These are phyloP conservation scores for Fusarium continuum DNA, from an alignment of 2,329 filamentous ascomycete species.

Conservation along the genomic window DNA sequence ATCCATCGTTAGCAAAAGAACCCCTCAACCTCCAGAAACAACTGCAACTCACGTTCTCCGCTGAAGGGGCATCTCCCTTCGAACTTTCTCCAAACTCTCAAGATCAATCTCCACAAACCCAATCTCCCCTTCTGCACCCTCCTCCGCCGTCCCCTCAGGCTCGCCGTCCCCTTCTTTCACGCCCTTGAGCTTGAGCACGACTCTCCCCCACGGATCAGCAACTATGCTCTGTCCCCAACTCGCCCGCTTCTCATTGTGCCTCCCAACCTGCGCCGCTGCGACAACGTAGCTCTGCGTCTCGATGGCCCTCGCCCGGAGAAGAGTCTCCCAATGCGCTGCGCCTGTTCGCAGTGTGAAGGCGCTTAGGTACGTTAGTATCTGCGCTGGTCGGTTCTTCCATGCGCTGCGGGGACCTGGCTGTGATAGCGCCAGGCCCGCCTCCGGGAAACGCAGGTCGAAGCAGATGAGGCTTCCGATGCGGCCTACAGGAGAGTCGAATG, in stretches of 20 bases:
- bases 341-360: conserved; percentile 92
- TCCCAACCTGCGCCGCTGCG: conserved; percentile 81
- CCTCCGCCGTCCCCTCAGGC: conserved; percentile 40
- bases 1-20: conserved; percentile 1
- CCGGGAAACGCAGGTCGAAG: conserved; percentile 89
- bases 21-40: not conserved
- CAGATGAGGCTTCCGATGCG: conserved; percentile 84
- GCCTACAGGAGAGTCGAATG: conserved; percentile 78
- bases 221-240: conserved; percentile 91
- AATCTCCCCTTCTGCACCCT: conserved; percentile 56
- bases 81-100: conserved; percentile 56
- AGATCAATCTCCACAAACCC: conserved; percentile 66
- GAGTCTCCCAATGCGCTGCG: conserved; percentile 82
- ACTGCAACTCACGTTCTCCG: conserved; percentile 63
- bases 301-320: conserved; percentile 83
- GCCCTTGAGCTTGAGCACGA: conserved; percentile 72
- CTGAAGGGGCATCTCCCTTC: conserved; percentile 62
- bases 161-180: conserved; percentile 55
- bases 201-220: conserved; percentile 84
- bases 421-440: conserved; percentile 74
- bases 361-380: conserved; percentile 86
- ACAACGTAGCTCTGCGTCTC: conserved; percentile 90
- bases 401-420: conserved; percentile 47
- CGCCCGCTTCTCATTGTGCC: conserved; percentile 75
- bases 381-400: conserved; percentile 59